Percentiles rank a stretch among this genome's conserved stretches.
phyloP scores from a whole-genome alignment of 2,329 filamentous ascomycete species.

The Hypoxylon sp. region DNA sequence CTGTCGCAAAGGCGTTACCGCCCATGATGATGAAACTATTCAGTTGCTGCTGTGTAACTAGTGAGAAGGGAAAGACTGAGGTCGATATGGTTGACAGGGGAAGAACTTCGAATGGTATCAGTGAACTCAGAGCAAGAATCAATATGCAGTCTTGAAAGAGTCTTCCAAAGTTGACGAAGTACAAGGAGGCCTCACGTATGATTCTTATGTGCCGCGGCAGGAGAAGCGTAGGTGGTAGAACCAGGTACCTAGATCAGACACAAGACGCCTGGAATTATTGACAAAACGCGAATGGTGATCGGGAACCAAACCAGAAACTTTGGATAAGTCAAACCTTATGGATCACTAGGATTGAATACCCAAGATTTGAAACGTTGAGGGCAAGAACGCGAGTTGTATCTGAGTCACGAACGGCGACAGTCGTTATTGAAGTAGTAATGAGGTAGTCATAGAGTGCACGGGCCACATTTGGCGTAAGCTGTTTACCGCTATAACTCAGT shows the following conservation, averaged over 20 bases:
- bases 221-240: neutral
- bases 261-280: neutral
- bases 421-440: neutral
- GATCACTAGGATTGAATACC: neutral
- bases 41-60: neutral
- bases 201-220: neutral
- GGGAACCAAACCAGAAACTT: neutral
- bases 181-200: neutral
- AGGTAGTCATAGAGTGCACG: neutral
- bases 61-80: neutral
- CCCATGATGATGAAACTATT: conserved; percentile 68
- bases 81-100: neutral
- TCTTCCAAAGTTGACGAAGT: neutral
- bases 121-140: neutral
- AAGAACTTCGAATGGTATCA: neutral
- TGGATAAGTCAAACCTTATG: neutral
- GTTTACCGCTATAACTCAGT: neutral
- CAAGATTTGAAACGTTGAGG: neutral
- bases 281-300: neutral
- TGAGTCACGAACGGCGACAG: neutral
- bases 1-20: conserved; percentile 70
- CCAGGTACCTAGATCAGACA: neutral
- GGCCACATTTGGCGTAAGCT: neutral
- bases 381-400: neutral
- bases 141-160: neutral